These are phyloP conservation scores for Taphrina populina DNA, from an alignment of 1,139 yeast species.

Conservation along the genomic window DNA sequence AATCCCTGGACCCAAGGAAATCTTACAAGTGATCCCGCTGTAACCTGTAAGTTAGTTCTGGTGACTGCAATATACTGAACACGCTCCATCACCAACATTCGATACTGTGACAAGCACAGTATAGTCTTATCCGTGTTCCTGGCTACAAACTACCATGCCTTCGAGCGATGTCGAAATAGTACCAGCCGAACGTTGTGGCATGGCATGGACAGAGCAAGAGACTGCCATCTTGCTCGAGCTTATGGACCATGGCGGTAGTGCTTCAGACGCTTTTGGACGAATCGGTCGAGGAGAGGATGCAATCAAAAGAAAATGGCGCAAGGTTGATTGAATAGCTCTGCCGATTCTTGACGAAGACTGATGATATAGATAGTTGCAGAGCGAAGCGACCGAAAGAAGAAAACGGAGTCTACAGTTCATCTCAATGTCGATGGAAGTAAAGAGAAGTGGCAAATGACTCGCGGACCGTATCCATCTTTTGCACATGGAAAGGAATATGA, in stretches of 20 bases:
- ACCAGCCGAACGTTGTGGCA: slow-evolving; percentile 22
- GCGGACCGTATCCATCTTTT: not conserved
- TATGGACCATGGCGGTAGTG: slow-evolving; percentile 1
- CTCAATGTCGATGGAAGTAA: too few relatives aligned
- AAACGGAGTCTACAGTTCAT: too few relatives aligned
- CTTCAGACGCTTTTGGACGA: slow-evolving; percentile 9
- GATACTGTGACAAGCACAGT: too few relatives aligned
- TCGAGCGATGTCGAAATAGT: too few relatives aligned
- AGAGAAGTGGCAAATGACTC: not conserved
- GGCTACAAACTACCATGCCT: too few relatives aligned
- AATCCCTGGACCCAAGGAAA: too few relatives aligned
- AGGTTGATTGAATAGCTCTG: not conserved
- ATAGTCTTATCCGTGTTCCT: too few relatives aligned
- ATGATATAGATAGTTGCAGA: slow-evolving; percentile 6
- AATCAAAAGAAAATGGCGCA: slow-evolving; percentile 30
- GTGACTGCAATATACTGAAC: too few relatives aligned
- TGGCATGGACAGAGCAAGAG: slow-evolving; percentile 24
- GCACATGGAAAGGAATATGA: not conserved
- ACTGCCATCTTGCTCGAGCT: not conserved
- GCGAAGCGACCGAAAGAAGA: too few relatives aligned
- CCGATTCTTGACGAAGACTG: not conserved
- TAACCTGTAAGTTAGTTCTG: too few relatives aligned
- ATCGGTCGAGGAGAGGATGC: slow-evolving; percentile 28
- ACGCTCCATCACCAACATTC: too few relatives aligned
- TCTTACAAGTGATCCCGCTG: too few relatives aligned